Conservation (phyloP, 805 yeast genomes). For the Candida coquimbonensis region DNA sequence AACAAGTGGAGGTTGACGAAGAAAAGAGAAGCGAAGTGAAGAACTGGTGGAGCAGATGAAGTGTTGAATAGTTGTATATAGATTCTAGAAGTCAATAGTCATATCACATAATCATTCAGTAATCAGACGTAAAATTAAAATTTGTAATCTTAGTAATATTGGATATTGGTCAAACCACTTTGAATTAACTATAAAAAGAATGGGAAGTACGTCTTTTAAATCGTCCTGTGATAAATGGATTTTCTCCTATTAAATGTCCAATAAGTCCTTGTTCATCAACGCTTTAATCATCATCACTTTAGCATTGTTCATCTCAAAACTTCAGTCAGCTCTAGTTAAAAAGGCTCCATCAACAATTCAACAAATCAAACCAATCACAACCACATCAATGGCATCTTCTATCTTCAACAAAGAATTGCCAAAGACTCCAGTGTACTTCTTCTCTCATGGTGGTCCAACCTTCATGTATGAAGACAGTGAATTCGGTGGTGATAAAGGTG, state of each 20-base stretch:
- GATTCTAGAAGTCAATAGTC: background rate
- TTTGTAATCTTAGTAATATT: constrained; percentile 8
- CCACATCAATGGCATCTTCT: background rate
- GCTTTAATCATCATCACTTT: constrained; percentile 6
- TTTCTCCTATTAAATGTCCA: no score
- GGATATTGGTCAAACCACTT: background rate
- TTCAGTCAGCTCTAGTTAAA: constrained; percentile 1
- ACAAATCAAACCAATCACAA: no score
- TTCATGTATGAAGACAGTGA: constrained; percentile 52
- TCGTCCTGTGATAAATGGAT: no score
- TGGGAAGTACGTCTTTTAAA: no score
- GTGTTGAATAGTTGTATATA: background rate
- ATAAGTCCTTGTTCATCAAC: background rate
- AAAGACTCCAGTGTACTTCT: constrained; percentile 51
- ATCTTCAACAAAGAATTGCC: constrained; percentile 15
- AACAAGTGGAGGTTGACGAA: constrained; percentile 17
- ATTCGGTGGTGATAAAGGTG: constrained; percentile 49
- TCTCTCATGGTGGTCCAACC: constrained; percentile 84
- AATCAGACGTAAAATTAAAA: background rate
- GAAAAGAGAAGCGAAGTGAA: constrained; percentile 22
- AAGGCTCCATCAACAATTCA: background rate
- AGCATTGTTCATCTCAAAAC: constrained; percentile 15
- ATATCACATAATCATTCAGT: no score
- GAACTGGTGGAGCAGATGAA: constrained; percentile 23
- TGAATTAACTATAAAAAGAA: no score